Evolutionary conservation across 768 basidiomycete genomes (phyloP), one percentile per base, ranked within the genome.

Genomic region (Amanita rubescens): DNA sequence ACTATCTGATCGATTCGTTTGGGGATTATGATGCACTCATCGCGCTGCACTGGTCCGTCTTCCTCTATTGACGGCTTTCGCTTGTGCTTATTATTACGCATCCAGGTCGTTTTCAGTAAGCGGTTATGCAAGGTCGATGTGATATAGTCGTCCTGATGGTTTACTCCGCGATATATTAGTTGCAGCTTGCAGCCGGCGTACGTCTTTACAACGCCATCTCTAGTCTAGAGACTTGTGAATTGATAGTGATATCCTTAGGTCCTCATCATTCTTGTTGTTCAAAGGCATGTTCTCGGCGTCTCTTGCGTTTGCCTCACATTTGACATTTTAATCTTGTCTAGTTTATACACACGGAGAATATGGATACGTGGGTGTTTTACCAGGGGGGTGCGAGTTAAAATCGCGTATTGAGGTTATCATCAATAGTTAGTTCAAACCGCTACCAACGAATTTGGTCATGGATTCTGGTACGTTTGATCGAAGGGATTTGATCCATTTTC

Each of bases 1-100:
- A 48, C 20, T 48, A 48, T 34, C 30, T 48, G 7, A 48, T 48
- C 14, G 27, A 48, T 10, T 48, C 46, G 5, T 48, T 48, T 48
- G 46, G 46, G 7, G n/a, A 48, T 32, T 35, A 48, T 11, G 10
- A 12, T 1, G 33, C 27, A 10, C 46, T 48, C 27, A 5, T 35
- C 10, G 5, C 6, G 10, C 7, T 48, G 10, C 14, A 14, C 11
- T 48, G 46, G 46, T 48, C 27, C 25, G 46, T 30, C 8, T 30
- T 30, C 27, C 27, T 2, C 1, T 44, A 11, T n/a, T 39, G n/a
- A 15, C 17, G n/a, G n/a, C 38, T 15, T n/a, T 17, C 19, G 38
- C 3, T 7, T 11, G 19, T 3, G n/a, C 7, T 39, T 17, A 17
- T 39, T 1, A 17, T 24, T 20, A 4, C 4, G 8, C 38, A 9